Evolutionary conservation across 2,329 filamentous ascomycete species (phyloP).

Genomic region (Exophiala xenobiotica): DNA sequence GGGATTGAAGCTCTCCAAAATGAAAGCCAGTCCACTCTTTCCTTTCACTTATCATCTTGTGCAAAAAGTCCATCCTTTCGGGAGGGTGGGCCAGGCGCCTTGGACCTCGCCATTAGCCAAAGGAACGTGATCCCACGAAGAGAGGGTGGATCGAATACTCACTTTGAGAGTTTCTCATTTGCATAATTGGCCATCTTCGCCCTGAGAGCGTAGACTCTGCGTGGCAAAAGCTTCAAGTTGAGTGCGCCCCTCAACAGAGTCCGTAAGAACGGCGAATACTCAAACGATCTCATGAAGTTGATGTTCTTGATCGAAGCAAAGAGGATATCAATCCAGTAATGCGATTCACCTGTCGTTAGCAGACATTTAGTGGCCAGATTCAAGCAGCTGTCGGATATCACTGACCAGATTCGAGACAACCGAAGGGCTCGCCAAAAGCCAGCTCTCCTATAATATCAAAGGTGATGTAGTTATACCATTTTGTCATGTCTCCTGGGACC

Average conservation of each 20-base stretch:
- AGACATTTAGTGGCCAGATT: not conserved
- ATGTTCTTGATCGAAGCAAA: not conserved
- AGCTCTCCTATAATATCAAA: slow-evolving; percentile 34
- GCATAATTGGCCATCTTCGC: slow-evolving; percentile 5
- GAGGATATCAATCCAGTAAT: not conserved
- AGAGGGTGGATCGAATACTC: not conserved
- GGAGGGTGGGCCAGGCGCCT: not conserved
- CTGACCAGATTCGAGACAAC: slow-evolving; percentile 31
- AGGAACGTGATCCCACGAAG: not conserved
- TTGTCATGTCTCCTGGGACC: slow-evolving; percentile 10
- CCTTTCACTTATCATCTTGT: not conserved
- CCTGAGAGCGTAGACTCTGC: slow-evolving; percentile 1
- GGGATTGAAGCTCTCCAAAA: not conserved
- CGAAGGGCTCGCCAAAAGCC: slow-evolving; percentile 37
- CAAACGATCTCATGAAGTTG: not conserved
- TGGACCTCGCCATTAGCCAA: not conserved
- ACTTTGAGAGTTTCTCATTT: slow-evolving; percentile 6
- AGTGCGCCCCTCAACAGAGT: not conserved
- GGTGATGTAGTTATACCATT: slow-evolving; percentile 27
- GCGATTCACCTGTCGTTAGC: not conserved
- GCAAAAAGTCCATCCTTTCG: not conserved
- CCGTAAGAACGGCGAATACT: not conserved
- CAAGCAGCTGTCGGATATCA: slow-evolving; percentile 12
- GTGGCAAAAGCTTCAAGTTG: slow-evolving; percentile 1
- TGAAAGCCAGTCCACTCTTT: not conserved